These are phyloP conservation scores for Fusarium falciforme DNA, from an alignment of 2,329 filamentous ascomycete genomes.

Conservation along the genomic window DNA sequence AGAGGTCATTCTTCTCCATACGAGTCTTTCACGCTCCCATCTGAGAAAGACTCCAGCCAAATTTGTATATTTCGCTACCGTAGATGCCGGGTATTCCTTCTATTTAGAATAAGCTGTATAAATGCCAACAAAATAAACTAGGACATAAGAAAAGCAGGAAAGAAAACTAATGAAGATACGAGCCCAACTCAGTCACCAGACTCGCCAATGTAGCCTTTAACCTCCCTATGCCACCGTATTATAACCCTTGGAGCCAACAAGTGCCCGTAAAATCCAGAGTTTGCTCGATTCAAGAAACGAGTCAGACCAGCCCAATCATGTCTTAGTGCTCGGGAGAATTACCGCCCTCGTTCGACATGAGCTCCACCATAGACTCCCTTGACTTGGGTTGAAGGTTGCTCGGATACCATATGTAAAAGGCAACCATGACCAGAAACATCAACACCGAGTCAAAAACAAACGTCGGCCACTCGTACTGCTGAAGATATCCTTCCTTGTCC, in stretches of 20 bases:
- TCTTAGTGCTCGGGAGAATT: neutral
- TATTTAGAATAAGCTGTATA: neutral
- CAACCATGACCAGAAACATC: constrained; percentile 23
- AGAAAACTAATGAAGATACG: neutral
- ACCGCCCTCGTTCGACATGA: neutral
- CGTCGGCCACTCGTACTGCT: constrained; percentile 32
- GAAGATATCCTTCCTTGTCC: constrained; percentile 19
- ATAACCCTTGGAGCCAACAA: neutral
- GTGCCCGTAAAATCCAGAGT: neutral
- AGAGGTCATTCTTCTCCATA: neutral
- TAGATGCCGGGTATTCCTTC: neutral
- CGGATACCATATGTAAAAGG: constrained; percentile 24
- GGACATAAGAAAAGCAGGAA: neutral
- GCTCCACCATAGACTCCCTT: constrained; percentile 2
- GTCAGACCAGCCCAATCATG: too few species aligned
- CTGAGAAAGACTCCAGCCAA: neutral
- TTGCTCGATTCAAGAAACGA: neutral
- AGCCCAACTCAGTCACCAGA: neutral
- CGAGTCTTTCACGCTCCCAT: neutral
- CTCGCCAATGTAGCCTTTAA: neutral
- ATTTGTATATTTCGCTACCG: neutral
- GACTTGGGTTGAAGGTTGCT: neutral
- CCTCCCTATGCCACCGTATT: neutral
- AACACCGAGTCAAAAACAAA: constrained; percentile 22
- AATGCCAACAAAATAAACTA: neutral